Percentiles rank a stretch among this genome's conserved stretches.
Conservation (phyloP, 768 basidiomycete genomes). For the Boletus speciosus region DNA sequence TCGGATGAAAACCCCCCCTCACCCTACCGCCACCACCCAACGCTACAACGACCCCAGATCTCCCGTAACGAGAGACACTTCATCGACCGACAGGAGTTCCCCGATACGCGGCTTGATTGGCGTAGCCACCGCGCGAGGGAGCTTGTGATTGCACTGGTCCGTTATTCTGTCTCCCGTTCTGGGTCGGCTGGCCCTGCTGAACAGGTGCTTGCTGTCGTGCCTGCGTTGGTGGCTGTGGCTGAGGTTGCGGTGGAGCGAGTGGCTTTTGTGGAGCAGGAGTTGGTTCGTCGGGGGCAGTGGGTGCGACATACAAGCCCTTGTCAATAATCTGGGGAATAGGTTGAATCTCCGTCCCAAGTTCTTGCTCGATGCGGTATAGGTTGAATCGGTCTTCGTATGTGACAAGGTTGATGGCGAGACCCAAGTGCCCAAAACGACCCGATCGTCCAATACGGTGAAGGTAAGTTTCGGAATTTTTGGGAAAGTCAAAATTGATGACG, state of each 20-base stretch:
- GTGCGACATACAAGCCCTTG: slow-evolving; percentile 89
- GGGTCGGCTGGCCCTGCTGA: slow-evolving; percentile 23
- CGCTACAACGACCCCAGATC: not conserved
- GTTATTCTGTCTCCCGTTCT: slow-evolving; percentile 31
- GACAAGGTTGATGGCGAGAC: slow-evolving; percentile 95
- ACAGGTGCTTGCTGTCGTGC: slow-evolving; percentile 25
- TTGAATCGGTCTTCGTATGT: slow-evolving; percentile 98
- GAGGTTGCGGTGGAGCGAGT: slow-evolving; percentile 34
- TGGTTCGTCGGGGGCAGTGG: slow-evolving; percentile 44
- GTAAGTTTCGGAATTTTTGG: slow-evolving; percentile 98
- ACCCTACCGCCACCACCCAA: not conserved
- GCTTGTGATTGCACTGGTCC: slow-evolving; percentile 20
- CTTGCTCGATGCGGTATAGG: slow-evolving; percentile 96
- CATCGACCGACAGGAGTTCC: slow-evolving; percentile 29
- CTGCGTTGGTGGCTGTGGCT: slow-evolving; percentile 25
- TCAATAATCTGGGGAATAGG: slow-evolving; percentile 93
- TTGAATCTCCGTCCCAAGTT: slow-evolving; percentile 96
- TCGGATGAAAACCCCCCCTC: slow-evolving; percentile 6
- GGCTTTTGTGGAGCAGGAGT: slow-evolving; percentile 45
- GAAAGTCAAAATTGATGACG: slow-evolving; percentile 99
- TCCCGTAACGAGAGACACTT: slow-evolving; percentile 1
- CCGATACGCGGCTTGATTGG: slow-evolving; percentile 26
- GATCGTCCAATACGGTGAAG: slow-evolving; percentile 98
- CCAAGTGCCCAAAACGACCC: slow-evolving; percentile 95
- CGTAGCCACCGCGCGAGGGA: slow-evolving; percentile 21